phyloP scores from a whole-genome alignment of 2,329 filamentous ascomycete species.

The Aurifilum marmelostoma region DNA sequence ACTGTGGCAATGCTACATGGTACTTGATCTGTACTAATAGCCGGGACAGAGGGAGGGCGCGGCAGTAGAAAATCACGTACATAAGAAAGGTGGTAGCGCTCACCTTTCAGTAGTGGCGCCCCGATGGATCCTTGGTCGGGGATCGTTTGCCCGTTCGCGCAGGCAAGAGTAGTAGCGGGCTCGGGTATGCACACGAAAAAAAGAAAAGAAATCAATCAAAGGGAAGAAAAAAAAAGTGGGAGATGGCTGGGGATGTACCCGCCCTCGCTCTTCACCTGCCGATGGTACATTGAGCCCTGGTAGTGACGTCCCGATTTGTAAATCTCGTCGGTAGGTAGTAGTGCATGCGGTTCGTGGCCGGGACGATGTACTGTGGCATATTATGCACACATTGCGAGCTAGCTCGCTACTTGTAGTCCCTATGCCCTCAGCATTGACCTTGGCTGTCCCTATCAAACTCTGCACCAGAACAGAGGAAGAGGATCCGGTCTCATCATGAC shows the following conservation, averaged over 20 bases:
- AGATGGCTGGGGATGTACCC: slow-evolving; percentile 5
- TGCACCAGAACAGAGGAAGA: background rate
- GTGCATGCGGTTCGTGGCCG: background rate
- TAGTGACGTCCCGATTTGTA: background rate
- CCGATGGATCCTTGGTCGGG: slow-evolving; percentile 7
- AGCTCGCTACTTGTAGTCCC: no score
- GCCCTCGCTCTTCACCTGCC: slow-evolving; percentile 7
- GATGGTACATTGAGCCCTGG: background rate
- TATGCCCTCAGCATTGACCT: background rate
- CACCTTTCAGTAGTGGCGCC: background rate
- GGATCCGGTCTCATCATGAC: background rate
- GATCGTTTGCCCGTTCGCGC: slow-evolving; percentile 14
- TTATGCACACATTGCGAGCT: background rate
- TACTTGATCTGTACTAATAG: background rate
- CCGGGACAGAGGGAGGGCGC: background rate
- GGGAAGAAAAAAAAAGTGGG: slow-evolving; percentile 2
- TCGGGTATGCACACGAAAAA: slow-evolving; percentile 8
- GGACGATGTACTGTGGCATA: no score
- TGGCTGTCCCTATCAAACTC: background rate
- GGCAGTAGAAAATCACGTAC: background rate
- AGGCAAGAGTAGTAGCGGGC: slow-evolving; percentile 7
- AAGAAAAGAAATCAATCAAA: background rate
- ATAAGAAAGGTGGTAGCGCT: background rate
- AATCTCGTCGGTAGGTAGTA: background rate
- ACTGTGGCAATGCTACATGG: background rate